These are phyloP conservation scores for Kazachstania sp. DNA, from an alignment of 1,139 yeast genomes.

Conservation along the genomic window DNA sequence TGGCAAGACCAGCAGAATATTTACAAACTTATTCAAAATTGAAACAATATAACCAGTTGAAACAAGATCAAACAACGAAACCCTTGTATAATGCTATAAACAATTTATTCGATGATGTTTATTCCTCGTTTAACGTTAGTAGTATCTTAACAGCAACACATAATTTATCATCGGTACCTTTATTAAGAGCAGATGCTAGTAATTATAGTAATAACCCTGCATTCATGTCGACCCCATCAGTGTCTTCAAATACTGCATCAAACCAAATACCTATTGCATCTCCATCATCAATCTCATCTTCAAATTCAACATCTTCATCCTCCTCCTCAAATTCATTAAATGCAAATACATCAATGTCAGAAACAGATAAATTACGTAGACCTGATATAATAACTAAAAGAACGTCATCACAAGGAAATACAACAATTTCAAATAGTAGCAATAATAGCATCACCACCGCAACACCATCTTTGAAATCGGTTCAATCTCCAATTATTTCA, in stretches of 20 bases:
- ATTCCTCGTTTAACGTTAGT: conserved; percentile 11
- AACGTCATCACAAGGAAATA: not conserved
- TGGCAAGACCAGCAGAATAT: conserved; percentile 27
- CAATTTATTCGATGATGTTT: conserved; percentile 14
- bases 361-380: not conserved
- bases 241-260: not conserved
- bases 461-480: not conserved
- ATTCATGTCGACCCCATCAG: not conserved
- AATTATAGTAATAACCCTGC: not conserved
- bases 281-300: not conserved
- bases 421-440: not conserved
- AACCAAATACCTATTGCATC: not conserved
- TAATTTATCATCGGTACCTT: conserved; percentile 1
- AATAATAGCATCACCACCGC: no score
- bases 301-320: not conserved
- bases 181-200: not conserved
- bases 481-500: conserved; percentile 1
- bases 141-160: conserved; percentile 9
- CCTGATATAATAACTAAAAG: not conserved
- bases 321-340: not conserved
- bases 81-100: conserved; percentile 4
- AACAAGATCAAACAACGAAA: conserved; percentile 1
- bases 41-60: conserved; percentile 1
- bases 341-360: not conserved
- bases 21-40: conserved; percentile 8